Conservation (phyloP, 768 basidiomycete species). For the Phaffia australis region DNA sequence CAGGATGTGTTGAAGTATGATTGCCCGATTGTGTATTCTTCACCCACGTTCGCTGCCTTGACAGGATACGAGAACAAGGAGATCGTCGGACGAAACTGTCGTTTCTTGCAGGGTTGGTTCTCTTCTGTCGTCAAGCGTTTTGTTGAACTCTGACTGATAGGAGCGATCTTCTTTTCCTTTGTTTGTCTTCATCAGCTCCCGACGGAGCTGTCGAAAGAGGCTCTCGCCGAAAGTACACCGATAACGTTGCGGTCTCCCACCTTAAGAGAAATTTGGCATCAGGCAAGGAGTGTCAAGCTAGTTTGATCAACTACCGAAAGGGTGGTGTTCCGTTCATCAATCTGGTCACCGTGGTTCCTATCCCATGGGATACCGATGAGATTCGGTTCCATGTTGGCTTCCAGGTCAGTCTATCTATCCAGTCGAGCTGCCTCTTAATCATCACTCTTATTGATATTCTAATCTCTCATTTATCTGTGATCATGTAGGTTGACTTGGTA, state of each 20-base stretch:
- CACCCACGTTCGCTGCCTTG: slow-evolving; percentile 59
- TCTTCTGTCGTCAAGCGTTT: neutral
- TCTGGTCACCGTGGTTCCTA: slow-evolving; percentile 78
- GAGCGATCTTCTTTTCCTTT: slow-evolving; percentile 30
- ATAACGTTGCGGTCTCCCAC: slow-evolving; percentile 52
- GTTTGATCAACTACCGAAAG: slow-evolving; percentile 77
- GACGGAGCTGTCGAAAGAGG: slow-evolving; percentile 44
- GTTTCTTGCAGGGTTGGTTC: slow-evolving; percentile 35
- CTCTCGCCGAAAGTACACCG: slow-evolving; percentile 48
- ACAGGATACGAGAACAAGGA: slow-evolving; percentile 46
- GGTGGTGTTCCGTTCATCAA: slow-evolving; percentile 80
- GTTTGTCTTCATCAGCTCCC: slow-evolving; percentile 69
- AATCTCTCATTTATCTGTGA: neutral
- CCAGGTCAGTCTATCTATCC: slow-evolving; percentile 24
- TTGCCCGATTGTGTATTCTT: slow-evolving; percentile 79
- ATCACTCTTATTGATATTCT: too few species aligned
- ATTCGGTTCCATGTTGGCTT: slow-evolving; percentile 85
- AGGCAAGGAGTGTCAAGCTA: slow-evolving; percentile 79
- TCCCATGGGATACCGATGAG: slow-evolving; percentile 61
- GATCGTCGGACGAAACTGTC: slow-evolving; percentile 77
- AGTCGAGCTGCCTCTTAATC: too few species aligned
- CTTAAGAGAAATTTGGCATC: slow-evolving; percentile 56
- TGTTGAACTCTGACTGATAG: neutral
- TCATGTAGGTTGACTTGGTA: slow-evolving; percentile 67
- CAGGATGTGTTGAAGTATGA: slow-evolving; percentile 68